Evolutionary conservation across 2,329 filamentous ascomycete species (phyloP), one percentile per base, ranked within the genome.

Genomic region (Phialophora macrospora): DNA sequence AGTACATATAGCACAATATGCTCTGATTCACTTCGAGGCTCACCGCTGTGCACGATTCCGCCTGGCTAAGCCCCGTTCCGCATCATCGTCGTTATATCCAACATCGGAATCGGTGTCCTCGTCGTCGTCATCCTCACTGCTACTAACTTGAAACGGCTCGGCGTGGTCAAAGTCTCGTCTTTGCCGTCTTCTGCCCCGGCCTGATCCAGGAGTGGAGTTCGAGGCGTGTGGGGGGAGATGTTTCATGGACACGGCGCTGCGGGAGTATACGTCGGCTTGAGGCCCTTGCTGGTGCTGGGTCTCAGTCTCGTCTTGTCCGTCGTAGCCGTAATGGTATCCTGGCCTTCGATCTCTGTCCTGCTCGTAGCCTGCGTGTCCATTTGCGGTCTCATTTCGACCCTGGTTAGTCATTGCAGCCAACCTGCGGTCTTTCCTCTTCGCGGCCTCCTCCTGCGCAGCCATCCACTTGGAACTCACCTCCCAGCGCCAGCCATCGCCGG

Each of bases 401-500:
- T 64, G 77, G 74, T 32, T 77, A 74, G 38, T 60, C 49, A 64
- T 65, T 6, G 59, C 62, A 24, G 62, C 64, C 12, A 71, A 24
- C 20, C 68, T 55, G 51, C 58, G 51, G 48, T 71, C 67, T 63
- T 70, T 71, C 24, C 65, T 52, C 28, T 51, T 61, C 20, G 56
- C 63, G 30, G 63, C 58, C 54, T 79, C 76, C 48, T 74, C 75
- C 30, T 78, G 76, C 57, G 89, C 90, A 41, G 88, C 87, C 2
- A 91, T 69, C 90, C 95, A 99, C 70, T 86, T 87, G 0, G 86
- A 84, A 74, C 88, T 96, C 0, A 93, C 86, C 73, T 97, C 93
- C 95, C 95, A 99, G 52, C 83, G 84, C 94, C 94, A 99, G 24
- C 95, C 95, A 76, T 99, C 92, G 38, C 94, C 94, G 0, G 87